Percentiles rank a stretch among this genome's conserved stretches.
These are phyloP conservation scores for Chlorella sp. DNA, from an alignment of 139 green algal species.

Conservation along the genomic window DNA sequence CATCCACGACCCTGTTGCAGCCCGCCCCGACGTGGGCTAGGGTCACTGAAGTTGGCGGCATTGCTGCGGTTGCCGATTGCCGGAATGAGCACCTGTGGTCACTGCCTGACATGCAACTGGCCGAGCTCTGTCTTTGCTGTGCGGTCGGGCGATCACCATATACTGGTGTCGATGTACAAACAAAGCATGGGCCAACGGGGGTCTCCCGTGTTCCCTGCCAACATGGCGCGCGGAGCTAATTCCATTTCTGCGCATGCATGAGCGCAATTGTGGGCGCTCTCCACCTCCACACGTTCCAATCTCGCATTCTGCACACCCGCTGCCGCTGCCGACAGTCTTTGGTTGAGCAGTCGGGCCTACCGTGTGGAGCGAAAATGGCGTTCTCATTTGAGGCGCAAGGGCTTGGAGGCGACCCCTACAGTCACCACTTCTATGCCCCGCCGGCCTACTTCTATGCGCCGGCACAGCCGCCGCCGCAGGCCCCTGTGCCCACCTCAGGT, in stretches of 20 bases:
- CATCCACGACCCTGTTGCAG: constrained; percentile 71
- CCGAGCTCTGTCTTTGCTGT: too few species aligned
- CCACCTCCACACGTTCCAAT: not conserved
- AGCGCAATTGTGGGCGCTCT: not conserved
- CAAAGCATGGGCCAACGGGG: too few species aligned
- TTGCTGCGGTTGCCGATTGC: too few species aligned
- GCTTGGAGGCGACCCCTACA: not conserved
- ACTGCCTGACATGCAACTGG: too few species aligned
- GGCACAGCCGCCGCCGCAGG: not conserved
- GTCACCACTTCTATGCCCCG: not conserved
- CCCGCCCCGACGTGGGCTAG: constrained; percentile 66
- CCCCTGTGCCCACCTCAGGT: not conserved
- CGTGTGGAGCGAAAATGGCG: not conserved
- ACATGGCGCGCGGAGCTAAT: not conserved
- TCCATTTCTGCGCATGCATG: not conserved
- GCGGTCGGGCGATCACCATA: too few species aligned
- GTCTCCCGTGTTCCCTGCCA: too few species aligned
- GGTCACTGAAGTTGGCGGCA: not conserved
- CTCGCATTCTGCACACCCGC: not conserved
- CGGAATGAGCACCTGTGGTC: too few species aligned
- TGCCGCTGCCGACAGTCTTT: not conserved
- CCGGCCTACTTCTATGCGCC: not conserved
- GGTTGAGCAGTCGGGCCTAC: not conserved
- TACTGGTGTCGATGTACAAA: too few species aligned
- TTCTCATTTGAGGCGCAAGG: not conserved